Evolutionary conservation across 2,329 filamentous ascomycete species (phyloP), one percentile per base, ranked within the genome.

Genomic region (Venturia oleaginea): DNA sequence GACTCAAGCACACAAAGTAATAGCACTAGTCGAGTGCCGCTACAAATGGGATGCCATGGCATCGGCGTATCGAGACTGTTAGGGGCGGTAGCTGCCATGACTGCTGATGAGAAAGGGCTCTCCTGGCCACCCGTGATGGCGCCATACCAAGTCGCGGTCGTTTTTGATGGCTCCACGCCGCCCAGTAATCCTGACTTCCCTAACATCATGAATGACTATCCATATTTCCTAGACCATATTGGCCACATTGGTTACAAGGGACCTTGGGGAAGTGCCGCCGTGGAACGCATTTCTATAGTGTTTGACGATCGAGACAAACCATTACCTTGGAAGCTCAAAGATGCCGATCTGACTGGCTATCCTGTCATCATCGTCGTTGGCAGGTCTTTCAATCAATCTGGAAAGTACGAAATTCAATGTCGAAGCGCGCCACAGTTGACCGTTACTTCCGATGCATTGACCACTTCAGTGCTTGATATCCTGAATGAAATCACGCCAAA

Each of bases 41-140:
- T 96, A 71, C 86, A 96, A 68, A 99, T 99, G 94, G 94, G 94
- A 64, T 99, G 94, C 73, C 91, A 97, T 72, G 94, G 94, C 0
- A 95, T 99, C 67, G 94, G 94, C 1, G 86, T 99, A 22, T 96
- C 92, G 5, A 88, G 94, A 55, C 86, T 99, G 70, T 87, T 99
- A 67, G 92, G 88, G 10, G 91, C 94, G 1, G 85, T 94, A 0
- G 92, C 92, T 1, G 88, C 93, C 67, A 83, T 88, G 46, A 79
- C 91, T 11, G 82, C 86, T 0, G 91, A 96, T 68, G 72, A 81
- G 2, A 83, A 79, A 71, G 94, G 65, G 0, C 80, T 97, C 8
- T 91, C 91, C 70, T 99, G 94, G 94, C 94, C 94, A 0, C 81
- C 87, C 6, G 15, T 60, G 40, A 60, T 60, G 22, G 59, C 59